These are phyloP conservation scores for Fraxinus platypoda DNA, from an alignment of 305 asterid species.

Conservation along the genomic window DNA sequence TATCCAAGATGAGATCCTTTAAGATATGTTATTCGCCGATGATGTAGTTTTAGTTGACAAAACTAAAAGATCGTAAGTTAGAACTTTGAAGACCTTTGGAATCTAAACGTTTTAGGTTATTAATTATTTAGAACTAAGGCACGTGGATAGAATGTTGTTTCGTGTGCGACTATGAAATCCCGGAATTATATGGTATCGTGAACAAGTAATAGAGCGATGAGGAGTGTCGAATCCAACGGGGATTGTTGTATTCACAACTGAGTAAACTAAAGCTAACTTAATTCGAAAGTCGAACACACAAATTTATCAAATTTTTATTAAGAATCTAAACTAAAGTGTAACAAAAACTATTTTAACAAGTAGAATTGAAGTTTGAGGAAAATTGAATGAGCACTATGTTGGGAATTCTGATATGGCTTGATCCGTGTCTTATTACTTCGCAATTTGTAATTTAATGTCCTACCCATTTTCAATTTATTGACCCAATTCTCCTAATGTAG, in stretches of 20 bases:
- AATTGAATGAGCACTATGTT: neutral
- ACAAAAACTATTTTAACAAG: neutral
- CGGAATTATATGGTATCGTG: neutral
- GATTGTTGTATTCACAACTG: neutral
- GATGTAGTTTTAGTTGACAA: neutral
- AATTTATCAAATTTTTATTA: neutral
- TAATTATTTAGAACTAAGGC: neutral
- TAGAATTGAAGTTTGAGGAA: neutral
- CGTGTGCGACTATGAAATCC: neutral
- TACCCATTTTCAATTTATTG: neutral
- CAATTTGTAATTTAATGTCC: neutral
- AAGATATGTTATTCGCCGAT: neutral
- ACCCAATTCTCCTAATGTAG: neutral
- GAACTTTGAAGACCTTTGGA: neutral
- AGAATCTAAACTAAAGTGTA: neutral
- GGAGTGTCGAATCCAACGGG: neutral
- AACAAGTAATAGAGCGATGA: neutral
- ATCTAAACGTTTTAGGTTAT: neutral
- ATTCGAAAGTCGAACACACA: neutral
- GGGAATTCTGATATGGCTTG: neutral
- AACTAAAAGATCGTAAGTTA: neutral
- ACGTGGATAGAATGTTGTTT: neutral
- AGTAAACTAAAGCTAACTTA: neutral
- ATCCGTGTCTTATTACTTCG: neutral
- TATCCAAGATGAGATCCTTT: neutral